Evolutionary conservation across 257 asterid species (phyloP), one percentile per base, ranked within the genome.

Genomic region (Nicotiana tabacum): DNA sequence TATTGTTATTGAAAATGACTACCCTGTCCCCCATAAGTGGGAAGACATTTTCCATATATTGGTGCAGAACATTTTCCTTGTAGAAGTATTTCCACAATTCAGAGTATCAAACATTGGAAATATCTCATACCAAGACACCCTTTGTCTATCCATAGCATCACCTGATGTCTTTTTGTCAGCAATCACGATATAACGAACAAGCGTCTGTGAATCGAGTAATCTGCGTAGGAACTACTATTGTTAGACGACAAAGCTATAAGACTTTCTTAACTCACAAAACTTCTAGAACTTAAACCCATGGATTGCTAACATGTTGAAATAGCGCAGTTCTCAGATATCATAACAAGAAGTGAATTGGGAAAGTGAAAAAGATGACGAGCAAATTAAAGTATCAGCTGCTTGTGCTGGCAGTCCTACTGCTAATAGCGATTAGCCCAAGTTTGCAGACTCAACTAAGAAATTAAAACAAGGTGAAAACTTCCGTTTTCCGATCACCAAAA

Each of bases 401-500:
- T 84, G 85, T 17, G 82, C 79, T 91, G 53, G 82, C 69, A 30
- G 77, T 83, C 83, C 76, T 90, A 10, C 37, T 89, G 24, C 27
- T 83, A 70, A 35, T 85, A 12, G 51, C 48, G 0, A 27, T 69
- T 5, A 60, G 78, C 33, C 83, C 66, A 65, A 82, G 78, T 81
- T 85, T 88, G 43, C 79, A 77, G 77, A 84, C 92, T 77, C 68
- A 69, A 33, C 70, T 67, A 57, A 81, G 51, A 35, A 83, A 61
- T 10, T 83, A 82, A 82, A 83, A 84, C 17, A 86, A 85, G 83
- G 18, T 88, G 56, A 92, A 90, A 88, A 89, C 92, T 1, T 86
- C 87, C 1, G 91, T 85, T 16, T 91, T 90, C 80, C 78, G 89
- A 58, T 94, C 95, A 0, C 98, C 98, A 16, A 78, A 85, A 81